Evolutionary conservation across 2,329 filamentous ascomycete species (phyloP), one percentile per base, ranked within the genome.

Genomic region (Bipolaris sorokiniana): DNA sequence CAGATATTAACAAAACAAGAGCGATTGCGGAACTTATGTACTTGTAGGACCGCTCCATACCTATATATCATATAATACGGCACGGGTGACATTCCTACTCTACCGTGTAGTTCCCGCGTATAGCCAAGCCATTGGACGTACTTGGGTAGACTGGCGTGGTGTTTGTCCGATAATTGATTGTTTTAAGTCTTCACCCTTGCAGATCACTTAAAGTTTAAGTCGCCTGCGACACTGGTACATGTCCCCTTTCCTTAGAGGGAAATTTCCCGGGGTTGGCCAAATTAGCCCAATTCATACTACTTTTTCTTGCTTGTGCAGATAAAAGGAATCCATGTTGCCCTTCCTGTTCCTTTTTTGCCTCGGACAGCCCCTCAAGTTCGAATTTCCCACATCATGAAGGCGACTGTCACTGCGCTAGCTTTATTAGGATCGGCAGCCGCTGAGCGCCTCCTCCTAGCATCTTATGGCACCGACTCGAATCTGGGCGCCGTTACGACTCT

Each of bases 401-500:
- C 31, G 10, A 50, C 65, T 31, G 38, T 69, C 31, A 56, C 65
- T 56, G 50, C 58, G 28, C 54, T 72, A 49, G 65, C 62, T 37
- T 47, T 20, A 26, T n/a, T 49, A 18, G 54, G 53, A 26, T 44
- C 41, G 33, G 41, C 28, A 10, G 20, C 42, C 16, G 45, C 54
- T 20, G 37, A 58, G 18, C 61, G 76, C 56, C 75, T 82, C 31
- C 80, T 78, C 58, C 74, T 78, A 10, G 65, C 78, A 26, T 79
- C 80, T 36, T 83, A 82, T 68, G 71, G 54, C 65, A 48, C 44
- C 33, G 41, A 18, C 34, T 20, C 62, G 15, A 28, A 36, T 22
- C 23, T 34, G 7, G 81, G 81, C 45, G 74, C 72, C n/a, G 63
- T 83, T 45, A 74, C 76, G 7, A 78, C 76, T 1, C 67, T 82